Evolutionary conservation across 2,329 filamentous ascomycete species (phyloP).

Genomic region (Teratosphaeria zuluensis): DNA sequence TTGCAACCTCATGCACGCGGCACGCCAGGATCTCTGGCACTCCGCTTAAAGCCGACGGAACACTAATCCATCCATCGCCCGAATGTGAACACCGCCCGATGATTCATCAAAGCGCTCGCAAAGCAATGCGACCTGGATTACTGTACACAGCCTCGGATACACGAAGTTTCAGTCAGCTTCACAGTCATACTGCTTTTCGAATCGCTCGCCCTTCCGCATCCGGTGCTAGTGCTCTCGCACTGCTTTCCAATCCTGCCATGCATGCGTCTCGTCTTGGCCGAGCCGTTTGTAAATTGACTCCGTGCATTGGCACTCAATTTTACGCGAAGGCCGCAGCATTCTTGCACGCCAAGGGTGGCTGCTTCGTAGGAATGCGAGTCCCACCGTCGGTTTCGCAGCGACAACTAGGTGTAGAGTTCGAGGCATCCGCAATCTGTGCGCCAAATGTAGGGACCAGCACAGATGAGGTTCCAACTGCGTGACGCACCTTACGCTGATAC

Average conservation of each 20-base stretch:
- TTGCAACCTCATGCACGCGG: not conserved
- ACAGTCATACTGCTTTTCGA: not conserved
- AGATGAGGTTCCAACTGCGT: no score
- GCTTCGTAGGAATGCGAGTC: not conserved
- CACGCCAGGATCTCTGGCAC: not conserved
- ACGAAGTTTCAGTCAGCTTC: not conserved
- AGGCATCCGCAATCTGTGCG: not conserved
- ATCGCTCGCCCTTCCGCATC: not conserved
- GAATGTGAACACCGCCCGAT: not conserved
- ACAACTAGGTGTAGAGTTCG: not conserved
- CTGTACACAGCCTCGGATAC: not conserved
- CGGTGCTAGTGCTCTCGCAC: not conserved
- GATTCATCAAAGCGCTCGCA: not conserved
- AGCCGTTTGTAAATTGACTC: not conserved
- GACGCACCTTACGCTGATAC: no score
- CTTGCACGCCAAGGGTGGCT: not conserved
- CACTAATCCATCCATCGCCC: not conserved
- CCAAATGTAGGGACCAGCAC: not conserved
- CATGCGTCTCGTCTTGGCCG: not conserved
- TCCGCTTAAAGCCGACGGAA: not conserved
- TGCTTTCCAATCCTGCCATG: conserved; percentile 1
- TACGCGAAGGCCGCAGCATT: not conserved
- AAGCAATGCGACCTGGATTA: not conserved
- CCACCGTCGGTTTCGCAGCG: not conserved
- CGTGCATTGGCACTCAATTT: not conserved